phyloP scores from a whole-genome alignment of 1,284 basidiomycete species.

The Erythrobasidium hasegawianum region DNA sequence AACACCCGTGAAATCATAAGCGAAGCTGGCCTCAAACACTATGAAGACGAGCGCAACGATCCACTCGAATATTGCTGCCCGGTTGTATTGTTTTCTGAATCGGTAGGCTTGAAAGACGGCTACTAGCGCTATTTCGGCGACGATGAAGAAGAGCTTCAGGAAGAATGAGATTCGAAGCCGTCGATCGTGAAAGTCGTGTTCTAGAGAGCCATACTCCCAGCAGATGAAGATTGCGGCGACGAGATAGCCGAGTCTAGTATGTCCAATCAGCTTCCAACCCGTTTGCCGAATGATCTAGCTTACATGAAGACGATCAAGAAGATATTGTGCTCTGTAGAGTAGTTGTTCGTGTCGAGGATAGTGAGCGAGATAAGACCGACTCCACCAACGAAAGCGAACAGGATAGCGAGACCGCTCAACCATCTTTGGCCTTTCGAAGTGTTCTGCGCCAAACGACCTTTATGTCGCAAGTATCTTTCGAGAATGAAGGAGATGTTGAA shows the following conservation, averaged over 20 bases:
- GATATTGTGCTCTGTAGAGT: conserved; percentile 55
- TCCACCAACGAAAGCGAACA: conserved; percentile 61
- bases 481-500: conserved; percentile 61
- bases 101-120: neutral
- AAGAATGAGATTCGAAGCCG: conserved; percentile 59
- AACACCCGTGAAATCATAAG: conserved; percentile 56
- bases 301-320: conserved; percentile 63
- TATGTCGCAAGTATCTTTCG: conserved; percentile 62
- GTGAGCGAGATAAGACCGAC: conserved; percentile 57
- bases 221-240: conserved; percentile 7
- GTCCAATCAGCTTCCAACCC: neutral
- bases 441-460: conserved; percentile 54
- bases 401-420: conserved; percentile 54
- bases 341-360: conserved; percentile 62
- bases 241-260: neutral
- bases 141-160: conserved; percentile 55
- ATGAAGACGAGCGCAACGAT: conserved; percentile 65
- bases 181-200: conserved; percentile 55
- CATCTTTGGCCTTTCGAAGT: conserved; percentile 5
- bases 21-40: conserved; percentile 65
- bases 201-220: conserved; percentile 61
- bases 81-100: conserved; percentile 49
- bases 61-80: conserved; percentile 67
- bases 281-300: too few species aligned
- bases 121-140: conserved; percentile 54